These are phyloP conservation scores for Glycine latifolia DNA, from an alignment of 306 rosid species.

Conservation along the genomic window DNA sequence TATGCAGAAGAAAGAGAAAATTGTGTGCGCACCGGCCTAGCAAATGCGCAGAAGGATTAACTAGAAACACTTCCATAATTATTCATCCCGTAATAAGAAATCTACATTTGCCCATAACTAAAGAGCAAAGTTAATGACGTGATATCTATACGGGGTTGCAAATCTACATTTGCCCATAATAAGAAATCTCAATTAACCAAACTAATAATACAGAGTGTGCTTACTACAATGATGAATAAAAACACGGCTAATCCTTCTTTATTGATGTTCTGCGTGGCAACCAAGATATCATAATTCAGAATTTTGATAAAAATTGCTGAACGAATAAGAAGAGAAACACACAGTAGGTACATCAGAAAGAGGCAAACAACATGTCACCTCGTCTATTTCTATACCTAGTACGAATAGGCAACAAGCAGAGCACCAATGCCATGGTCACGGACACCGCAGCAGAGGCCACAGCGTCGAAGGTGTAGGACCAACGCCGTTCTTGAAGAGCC, in stretches of 20 bases:
- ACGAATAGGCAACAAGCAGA: constrained; percentile 50
- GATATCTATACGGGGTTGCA: not conserved
- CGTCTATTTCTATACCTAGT: constrained; percentile 38
- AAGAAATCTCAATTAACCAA: not conserved
- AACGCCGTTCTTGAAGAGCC: constrained; percentile 70
- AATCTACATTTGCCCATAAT: constrained; percentile 15
- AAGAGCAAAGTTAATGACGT: not conserved
- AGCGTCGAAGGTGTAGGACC: constrained; percentile 55
- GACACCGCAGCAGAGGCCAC: constrained; percentile 58
- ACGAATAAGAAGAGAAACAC: not conserved
- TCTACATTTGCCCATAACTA: too few relatives aligned
- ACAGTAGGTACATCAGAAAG: constrained; percentile 37
- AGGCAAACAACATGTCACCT: constrained; percentile 32
- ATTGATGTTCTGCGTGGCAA: not conserved
- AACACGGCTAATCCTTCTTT: not conserved
- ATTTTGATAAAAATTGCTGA: not conserved
- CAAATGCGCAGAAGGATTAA: not conserved
- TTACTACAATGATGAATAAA: not conserved
- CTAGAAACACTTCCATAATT: not conserved
- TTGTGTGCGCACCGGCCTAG: not conserved
- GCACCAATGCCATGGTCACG: constrained; percentile 53
- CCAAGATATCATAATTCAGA: not conserved
- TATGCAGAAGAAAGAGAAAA: constrained; percentile 3
- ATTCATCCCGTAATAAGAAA: too few relatives aligned
- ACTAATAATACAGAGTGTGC: too few relatives aligned